Evolutionary conservation across 768 basidiomycete species (phyloP), one percentile per base, ranked within the genome.

Genomic region (Podaxis pistillaris): DNA sequence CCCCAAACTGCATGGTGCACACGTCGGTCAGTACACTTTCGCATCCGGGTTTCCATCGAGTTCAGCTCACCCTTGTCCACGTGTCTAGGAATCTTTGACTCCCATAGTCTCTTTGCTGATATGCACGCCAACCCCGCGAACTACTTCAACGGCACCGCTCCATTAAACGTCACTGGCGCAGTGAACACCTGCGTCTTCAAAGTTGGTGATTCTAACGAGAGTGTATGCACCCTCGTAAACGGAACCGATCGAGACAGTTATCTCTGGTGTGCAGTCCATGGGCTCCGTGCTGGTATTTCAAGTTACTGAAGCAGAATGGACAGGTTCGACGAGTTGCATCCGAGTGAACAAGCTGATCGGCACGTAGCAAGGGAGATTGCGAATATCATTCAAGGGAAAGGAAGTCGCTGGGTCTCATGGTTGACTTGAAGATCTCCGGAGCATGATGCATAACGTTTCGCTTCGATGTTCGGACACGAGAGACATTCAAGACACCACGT

Each of bases 131-230:
- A 80, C 59, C 87, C 87, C 1, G 65, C 71, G 9, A 64, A 69
- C 2, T 89, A 87, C 70, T 72, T 88, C 36, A 89, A 88, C 63
- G 87, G 87, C 7, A 89, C 86, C 0, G 86, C 79, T 0, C 84
- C 86, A 11, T 70, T 83, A 56, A 87, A 88, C 65, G 80, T 84
- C 26, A 87, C 84, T 0, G 83, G 85, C 0, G 76, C 78, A 24
- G 74, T 84, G 44, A 67, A 79, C 41, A 73, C 81, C 1, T 86
- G 86, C 66, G 75, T 84, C 2, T 81, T 78, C 66, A 56, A 76
- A 61, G 46, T 72, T 38, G 72, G 75, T 62, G 74, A 73, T 33
- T 66, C 70, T 19, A 69, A 68, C 22, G 64, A 68, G 0, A 72
- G 65, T 0, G 62, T 53, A 11, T 81, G 81, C 62, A 78, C 76